Evolutionary conservation across 352 stramenopile species (phyloP), one percentile per base, ranked within the genome.

Genomic region (Phytophthora melonis): DNA sequence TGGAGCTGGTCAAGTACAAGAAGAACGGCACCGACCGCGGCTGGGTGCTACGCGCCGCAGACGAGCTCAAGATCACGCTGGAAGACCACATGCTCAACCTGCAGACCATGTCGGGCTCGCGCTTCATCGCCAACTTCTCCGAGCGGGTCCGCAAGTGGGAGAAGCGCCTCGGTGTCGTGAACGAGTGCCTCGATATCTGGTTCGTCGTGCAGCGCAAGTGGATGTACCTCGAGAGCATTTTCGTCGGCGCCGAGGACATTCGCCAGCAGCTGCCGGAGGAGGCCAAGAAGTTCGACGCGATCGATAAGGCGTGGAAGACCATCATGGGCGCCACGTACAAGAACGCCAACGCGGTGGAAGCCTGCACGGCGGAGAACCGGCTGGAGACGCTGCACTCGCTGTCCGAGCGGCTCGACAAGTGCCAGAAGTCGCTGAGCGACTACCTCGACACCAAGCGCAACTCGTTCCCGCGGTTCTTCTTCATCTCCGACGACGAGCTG

Each of bases 161-260:
- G 63, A 96, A 96, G 58, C 90, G 84, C 9, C 82, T 98, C 6
- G 87, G 96, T 19, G 79, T 96, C 7, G 92, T 98, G 52, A 97
- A 96, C 67, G 94, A 98, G 58, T 97, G 88, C 34, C 61, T 98
- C 0, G 93, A 98, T 68, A 85, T 98, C 65, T 98, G 93, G 93
- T 98, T 97, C 60, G 85, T 97, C 23, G 94, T 98, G 16, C 94
- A 98, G 79, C 88, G 93, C 34, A 98, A 98, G 78, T 98, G 94
- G 94, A 98, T 98, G 93, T 98, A 98, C 68, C 86, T 98, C 18
- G 94, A 98, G 67, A 97, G 88, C 63, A 98, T 98, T 71, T 98
- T 98, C 61, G 90, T 98, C 11, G 93, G 93, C 3, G 91, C 92
- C 0, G 94, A 98, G 70, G 94, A 98, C 69, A 98, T 98, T 73